Base-by-base conservation (phyloP, 495 filamentous ascomycete species). In the Xylaria scruposa region DNA sequence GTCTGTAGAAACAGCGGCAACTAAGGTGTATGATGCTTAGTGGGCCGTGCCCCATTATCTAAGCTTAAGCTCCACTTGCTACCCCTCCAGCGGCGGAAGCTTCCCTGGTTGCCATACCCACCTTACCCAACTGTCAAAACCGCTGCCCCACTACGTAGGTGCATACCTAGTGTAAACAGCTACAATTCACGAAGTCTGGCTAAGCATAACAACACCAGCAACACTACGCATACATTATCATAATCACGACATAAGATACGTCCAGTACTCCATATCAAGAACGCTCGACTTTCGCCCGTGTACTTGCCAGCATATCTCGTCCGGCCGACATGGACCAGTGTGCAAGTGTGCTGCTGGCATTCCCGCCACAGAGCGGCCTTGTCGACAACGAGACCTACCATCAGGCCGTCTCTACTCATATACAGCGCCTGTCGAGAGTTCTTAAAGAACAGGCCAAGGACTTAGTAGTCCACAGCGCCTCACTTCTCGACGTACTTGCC, bases 321-420 rank as follows among this genome's bases (percentile, higher is more conserved):
- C 36, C 33, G 2, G 10, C 8, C 74, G 63, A 31, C 72, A 85
- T 85, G 83, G 81, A 84, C 46, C 75, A 78, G 53, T 72, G 73
- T 68, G 82, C 78, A 21, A 70, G 78, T 56, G 74, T 76, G 38
- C 80, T 86, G 21, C 74, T 83, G 60, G 75, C 79, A 51, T 85
- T 85, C 72, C 83, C 83, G 60, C 76, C 80, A 47, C 65, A 42
- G 51, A 72, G 56, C 69, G 73, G 46, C 72, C 21, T 36, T 33
- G 60, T 72, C 51, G 61, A 72, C 67, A 47, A 80, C 49, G 72
- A 72, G 21, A 24, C 60, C 31, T 80, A 81, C 75, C 67, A 85
- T 68, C 73, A 74, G 31, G 72, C 70, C 0, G 77, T 46, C n/a
- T 67, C 68, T 31, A n/a, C 29, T 6, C 84, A 86, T 73, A 70